phyloP scores from a whole-genome alignment of 345 rosid genomes.

The Brassica juncea region DNA sequence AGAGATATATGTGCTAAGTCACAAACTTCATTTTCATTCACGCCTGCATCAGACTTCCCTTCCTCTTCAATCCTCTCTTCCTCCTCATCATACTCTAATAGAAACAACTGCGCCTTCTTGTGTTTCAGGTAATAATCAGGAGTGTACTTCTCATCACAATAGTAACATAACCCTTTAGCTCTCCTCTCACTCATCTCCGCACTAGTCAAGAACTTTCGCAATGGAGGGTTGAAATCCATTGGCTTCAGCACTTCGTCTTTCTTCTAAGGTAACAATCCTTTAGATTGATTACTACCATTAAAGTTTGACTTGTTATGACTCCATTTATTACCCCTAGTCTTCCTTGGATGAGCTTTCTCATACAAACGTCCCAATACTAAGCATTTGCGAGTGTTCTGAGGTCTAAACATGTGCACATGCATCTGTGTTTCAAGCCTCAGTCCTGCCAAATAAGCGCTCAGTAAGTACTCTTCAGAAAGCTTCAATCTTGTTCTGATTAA shows the following conservation, averaged over 20 bases:
- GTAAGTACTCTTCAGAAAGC: not conserved
- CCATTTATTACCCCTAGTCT: too few relatives aligned
- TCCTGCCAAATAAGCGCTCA: too few relatives aligned
- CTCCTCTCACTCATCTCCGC: not conserved
- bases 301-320: too few relatives aligned
- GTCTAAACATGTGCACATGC: not conserved
- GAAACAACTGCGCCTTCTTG: not conserved
- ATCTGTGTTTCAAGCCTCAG: too few relatives aligned
- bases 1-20: not conserved
- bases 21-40: too few relatives aligned
- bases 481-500: not conserved
- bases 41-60: too few relatives aligned
- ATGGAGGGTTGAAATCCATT: too few relatives aligned
- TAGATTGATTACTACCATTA: too few relatives aligned
- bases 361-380: not conserved
- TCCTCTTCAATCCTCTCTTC: too few relatives aligned
- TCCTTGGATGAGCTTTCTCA: not conserved
- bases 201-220: too few relatives aligned
- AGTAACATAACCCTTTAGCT: not conserved
- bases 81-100: too few relatives aligned
- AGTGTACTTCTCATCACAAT: not conserved
- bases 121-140: not conserved
- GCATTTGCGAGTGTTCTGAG: not conserved
- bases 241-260: not conserved
- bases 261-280: too few relatives aligned